Conservation (phyloP, 2,329 filamentous ascomycete species). For the Zymoseptoria ardabiliae region DNA sequence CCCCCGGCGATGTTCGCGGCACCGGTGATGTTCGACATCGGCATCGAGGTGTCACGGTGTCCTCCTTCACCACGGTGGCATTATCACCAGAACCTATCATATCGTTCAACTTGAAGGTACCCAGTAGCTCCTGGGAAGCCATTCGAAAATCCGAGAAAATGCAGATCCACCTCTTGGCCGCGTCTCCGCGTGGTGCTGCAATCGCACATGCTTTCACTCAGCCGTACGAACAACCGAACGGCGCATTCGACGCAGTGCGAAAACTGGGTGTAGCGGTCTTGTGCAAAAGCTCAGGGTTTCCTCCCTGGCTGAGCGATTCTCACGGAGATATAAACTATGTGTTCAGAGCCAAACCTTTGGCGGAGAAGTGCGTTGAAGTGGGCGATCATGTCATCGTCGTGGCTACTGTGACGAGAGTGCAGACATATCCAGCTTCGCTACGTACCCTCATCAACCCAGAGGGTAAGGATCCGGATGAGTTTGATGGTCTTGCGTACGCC, state of each 20-base stretch:
- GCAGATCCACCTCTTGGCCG: slow-evolving; percentile 44
- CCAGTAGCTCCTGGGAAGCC: slow-evolving; percentile 50
- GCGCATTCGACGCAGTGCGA: slow-evolving; percentile 16
- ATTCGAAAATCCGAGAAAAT: slow-evolving; percentile 40
- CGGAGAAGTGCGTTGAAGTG: slow-evolving; percentile 25
- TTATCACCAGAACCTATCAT: slow-evolving; percentile 49
- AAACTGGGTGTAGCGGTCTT: slow-evolving; percentile 1
- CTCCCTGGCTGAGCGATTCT: no score
- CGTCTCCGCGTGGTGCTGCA: slow-evolving; percentile 23
- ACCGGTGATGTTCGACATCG: background rate
- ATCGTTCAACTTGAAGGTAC: slow-evolving; percentile 54
- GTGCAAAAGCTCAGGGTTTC: background rate
- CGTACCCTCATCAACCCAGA: no score
- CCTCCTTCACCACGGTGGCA: slow-evolving; percentile 54
- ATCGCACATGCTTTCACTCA: slow-evolving; percentile 29
- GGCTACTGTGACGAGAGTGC: background rate
- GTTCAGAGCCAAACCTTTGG: slow-evolving; percentile 31
- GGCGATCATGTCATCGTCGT: background rate
- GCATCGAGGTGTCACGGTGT: slow-evolving; percentile 49
- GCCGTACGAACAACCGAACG: slow-evolving; percentile 14
- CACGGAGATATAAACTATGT: no score
- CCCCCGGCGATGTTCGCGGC: background rate
- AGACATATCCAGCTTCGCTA: background rate
- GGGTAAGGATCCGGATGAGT: no score
- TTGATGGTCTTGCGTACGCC: slow-evolving; percentile 16